A percentile compares a stretch with the other conserved stretches of the same genome.
Conservation (phyloP, 495 filamentous ascomycete genomes). For the Penicillium coprophilum region DNA sequence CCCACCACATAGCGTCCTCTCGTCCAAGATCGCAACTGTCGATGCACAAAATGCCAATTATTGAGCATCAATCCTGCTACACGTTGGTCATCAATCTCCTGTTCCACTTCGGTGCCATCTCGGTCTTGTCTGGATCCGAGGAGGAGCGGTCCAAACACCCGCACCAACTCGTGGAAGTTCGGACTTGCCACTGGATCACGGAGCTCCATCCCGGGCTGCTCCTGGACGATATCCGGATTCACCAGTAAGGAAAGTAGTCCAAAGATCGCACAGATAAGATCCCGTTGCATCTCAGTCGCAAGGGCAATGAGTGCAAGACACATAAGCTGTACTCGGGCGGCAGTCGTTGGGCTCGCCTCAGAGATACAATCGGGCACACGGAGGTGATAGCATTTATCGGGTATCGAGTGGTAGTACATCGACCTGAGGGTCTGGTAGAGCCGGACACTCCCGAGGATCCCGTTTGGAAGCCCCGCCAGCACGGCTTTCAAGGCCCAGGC, state of each 20-base stretch:
- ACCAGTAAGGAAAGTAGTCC: constrained; percentile 36
- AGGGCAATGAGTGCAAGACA: constrained; percentile 41
- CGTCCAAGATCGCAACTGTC: constrained; percentile 34
- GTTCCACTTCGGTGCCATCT: constrained; percentile 21
- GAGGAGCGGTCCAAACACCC: constrained; percentile 38
- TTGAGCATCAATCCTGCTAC: constrained; percentile 36
- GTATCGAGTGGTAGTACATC: constrained; percentile 54
- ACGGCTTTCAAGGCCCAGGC: constrained; percentile 71
- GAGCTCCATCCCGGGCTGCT: constrained; percentile 19
- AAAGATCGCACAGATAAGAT: constrained; percentile 44
- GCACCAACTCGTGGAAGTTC: constrained; percentile 30
- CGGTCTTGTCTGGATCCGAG: constrained; percentile 17
- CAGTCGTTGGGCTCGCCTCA: constrained; percentile 16
- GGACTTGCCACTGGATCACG: constrained; percentile 21
- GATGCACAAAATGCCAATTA: constrained; percentile 37
- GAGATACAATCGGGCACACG: constrained; percentile 15
- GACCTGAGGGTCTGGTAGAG: constrained; percentile 65
- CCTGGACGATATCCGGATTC: constrained; percentile 26
- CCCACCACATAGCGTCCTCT: constrained; percentile 10
- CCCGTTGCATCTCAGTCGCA: constrained; percentile 38
- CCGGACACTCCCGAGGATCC: constrained; percentile 66
- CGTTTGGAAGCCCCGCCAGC: constrained; percentile 67
- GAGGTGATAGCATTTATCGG: constrained; percentile 43
- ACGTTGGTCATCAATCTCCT: constrained; percentile 34
- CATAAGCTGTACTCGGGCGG: constrained; percentile 32